Conservation (phyloP, 306 rosid genomes). For the Inga leiocalycina region DNA sequence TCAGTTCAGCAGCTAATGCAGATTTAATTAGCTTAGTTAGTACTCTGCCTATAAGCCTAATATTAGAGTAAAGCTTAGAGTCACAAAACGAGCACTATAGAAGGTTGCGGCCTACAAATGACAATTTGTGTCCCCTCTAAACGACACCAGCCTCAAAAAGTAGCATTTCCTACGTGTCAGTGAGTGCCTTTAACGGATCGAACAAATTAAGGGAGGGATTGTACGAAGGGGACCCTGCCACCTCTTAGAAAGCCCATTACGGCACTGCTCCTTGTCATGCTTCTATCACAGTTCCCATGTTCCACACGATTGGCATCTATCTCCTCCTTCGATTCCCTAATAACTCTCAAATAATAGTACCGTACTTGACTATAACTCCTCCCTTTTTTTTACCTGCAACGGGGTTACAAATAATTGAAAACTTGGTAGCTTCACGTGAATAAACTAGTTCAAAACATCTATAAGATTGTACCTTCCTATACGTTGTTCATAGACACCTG, state of each 20-base stretch:
- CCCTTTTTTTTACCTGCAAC: neutral
- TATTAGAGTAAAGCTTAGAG: neutral
- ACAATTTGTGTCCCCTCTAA: slow-evolving; percentile 46
- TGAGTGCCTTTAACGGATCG: slow-evolving; percentile 25
- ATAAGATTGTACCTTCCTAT: neutral
- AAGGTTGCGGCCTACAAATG: slow-evolving; percentile 32
- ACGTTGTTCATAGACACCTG: neutral
- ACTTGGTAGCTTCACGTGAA: neutral
- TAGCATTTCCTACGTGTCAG: slow-evolving; percentile 27
- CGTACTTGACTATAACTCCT: neutral
- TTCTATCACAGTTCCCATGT: slow-evolving; percentile 1
- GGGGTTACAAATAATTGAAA: neutral
- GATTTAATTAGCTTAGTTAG: no score
- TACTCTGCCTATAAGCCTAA: neutral
- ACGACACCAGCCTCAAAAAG: slow-evolving; percentile 20
- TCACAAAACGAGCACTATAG: no score
- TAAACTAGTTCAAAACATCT: neutral
- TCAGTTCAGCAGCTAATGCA: no score
- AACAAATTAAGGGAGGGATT: slow-evolving; percentile 19
- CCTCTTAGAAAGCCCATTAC: slow-evolving; percentile 20
- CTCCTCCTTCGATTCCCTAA: neutral
- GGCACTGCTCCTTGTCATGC: slow-evolving; percentile 48
- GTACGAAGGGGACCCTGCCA: slow-evolving; percentile 49
- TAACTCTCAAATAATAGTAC: neutral
- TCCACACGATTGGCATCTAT: slow-evolving; percentile 60